These are phyloP conservation scores for Sugiyamaella chiloensis DNA, from an alignment of 805 yeast species.

Conservation along the genomic window DNA sequence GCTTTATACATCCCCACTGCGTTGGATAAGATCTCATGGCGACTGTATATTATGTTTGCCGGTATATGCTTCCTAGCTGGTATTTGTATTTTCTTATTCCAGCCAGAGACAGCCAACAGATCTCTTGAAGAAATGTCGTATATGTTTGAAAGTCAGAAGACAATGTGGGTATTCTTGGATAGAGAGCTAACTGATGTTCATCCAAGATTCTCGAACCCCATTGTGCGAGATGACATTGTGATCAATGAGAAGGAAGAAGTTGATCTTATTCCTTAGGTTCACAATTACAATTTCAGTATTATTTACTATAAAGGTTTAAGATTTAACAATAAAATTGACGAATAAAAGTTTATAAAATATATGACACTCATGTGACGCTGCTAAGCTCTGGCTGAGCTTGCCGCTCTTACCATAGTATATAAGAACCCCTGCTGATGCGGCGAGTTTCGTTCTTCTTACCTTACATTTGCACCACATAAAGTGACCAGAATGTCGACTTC, in stretches of 20 bases:
- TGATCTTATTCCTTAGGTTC: no score
- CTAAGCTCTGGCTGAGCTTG: no score
- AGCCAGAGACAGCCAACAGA: constrained; percentile 77
- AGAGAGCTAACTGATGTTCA: constrained; percentile 8
- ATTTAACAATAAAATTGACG: no score
- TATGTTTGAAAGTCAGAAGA: constrained; percentile 43
- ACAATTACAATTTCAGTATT: no score
- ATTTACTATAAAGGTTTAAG: no score
- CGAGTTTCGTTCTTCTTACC: no score
- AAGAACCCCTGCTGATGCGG: no score
- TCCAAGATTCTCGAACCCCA: neutral
- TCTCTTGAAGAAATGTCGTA: constrained; percentile 79
- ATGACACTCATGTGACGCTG: no score
- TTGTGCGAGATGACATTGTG: constrained; percentile 1
- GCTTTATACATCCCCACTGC: constrained; percentile 73
- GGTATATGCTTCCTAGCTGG: constrained; percentile 56
- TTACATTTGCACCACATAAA: no score
- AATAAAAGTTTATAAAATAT: no score
- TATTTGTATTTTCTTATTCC: constrained; percentile 66
- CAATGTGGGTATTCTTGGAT: constrained; percentile 21
- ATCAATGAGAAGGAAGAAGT: constrained; percentile 3
- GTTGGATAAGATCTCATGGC: constrained; percentile 57
- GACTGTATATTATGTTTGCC: constrained; percentile 59
- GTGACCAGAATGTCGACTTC: no score
- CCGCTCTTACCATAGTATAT: no score